These are phyloP conservation scores for Phoenix roebelenii DNA, from an alignment of 176 grass and related monocot species.

Conservation along the genomic window DNA sequence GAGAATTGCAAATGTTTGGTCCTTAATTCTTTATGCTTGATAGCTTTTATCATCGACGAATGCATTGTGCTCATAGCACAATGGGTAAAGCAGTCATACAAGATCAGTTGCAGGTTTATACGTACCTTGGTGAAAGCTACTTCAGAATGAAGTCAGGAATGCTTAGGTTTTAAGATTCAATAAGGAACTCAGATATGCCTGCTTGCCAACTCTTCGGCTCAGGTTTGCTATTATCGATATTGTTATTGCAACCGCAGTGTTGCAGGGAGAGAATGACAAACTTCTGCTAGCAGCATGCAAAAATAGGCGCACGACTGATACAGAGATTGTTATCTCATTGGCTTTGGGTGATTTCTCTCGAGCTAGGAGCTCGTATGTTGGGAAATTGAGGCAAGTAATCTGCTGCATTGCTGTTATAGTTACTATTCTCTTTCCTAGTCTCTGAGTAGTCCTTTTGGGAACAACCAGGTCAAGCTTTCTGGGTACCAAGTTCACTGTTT, in stretches of 20 bases:
- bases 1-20: too few relatives aligned
- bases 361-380: constrained; percentile 76
- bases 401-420: not conserved
- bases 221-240: too few relatives aligned
- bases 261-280: constrained; percentile 81
- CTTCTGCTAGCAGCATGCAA: constrained; percentile 87
- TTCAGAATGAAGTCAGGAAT: too few relatives aligned
- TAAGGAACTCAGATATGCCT: too few relatives aligned
- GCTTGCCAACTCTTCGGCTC: too few relatives aligned
- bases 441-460: constrained; percentile 5
- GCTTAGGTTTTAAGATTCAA: too few relatives aligned
- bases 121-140: too few relatives aligned
- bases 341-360: constrained; percentile 71
- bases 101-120: too few relatives aligned
- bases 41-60: too few relatives aligned
- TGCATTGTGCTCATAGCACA: too few relatives aligned
- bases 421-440: not conserved
- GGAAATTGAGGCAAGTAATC: constrained; percentile 74
- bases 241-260: constrained; percentile 34
- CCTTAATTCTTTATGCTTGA: too few relatives aligned
- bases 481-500: constrained; percentile 94
- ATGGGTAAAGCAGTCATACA: too few relatives aligned
- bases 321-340: constrained; percentile 79
- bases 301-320: constrained; percentile 58
- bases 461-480: constrained; percentile 82